Evolutionary conservation across 495 filamentous ascomycete species (phyloP), one percentile per base, ranked within the genome.

Genomic region (Neurospora hispaniola): DNA sequence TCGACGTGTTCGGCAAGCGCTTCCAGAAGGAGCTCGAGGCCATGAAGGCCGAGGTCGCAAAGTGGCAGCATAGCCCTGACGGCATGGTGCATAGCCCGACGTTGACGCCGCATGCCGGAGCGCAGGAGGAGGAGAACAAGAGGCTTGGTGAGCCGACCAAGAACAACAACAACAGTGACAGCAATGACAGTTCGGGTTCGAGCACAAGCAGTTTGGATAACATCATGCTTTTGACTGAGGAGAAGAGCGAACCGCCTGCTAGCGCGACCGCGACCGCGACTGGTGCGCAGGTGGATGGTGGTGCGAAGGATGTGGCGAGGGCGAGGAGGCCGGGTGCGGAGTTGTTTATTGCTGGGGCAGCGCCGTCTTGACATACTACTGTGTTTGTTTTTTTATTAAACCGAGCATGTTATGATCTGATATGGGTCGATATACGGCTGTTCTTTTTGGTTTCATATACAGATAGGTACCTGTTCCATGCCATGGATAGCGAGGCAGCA

Each of bases 21-120:
- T 98, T 98, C 85, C 93, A 98, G 85, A 96, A 94, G 79, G 96
- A 99, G 82, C 85, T 99, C 27, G 96, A 98, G 80, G 88, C 91
- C 42, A 87, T 99, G 81, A 94, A 91, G 84, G 88, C 87, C 72
- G 96, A 99, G 80, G 94, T 98, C 41, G 90, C 89, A 10, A 94
- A 93, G 78, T 97, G 94, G 94, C 94, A 97, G 80, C 82, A 80
- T 71, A 85, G 79, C 42, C 83, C 87, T 3, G 87, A 88, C 2
- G 73, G 73, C 0, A 75, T 79, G 71, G 74, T 83, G 71, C 79
- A 78, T 9, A 85, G 79, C 27, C 83, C 85, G 1, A 27, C 79
- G 16, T 78, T 85, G 75, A 80, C 81, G 39, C 82, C 85, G 2
- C 82, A 77, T 42, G 48, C 69, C 7, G 73, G 69, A 27, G 70